Conservation (phyloP, 768 basidiomycete genomes). For the Pulveroboletus frians region DNA sequence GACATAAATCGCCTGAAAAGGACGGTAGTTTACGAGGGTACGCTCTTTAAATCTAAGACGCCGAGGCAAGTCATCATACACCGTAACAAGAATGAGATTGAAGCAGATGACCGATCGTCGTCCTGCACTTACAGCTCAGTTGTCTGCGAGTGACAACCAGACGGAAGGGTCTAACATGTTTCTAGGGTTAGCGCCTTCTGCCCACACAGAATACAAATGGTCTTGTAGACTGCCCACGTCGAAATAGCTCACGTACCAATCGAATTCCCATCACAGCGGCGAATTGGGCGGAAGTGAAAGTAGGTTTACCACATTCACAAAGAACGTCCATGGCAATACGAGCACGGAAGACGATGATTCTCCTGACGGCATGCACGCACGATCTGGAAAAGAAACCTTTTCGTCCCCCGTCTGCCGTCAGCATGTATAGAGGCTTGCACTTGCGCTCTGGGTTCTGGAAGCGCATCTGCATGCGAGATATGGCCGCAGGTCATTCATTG, state of each 20-base stretch:
- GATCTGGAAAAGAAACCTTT: constrained; percentile 10
- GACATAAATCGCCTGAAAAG: too few species aligned
- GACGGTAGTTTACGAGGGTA: too few species aligned
- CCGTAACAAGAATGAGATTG: too few species aligned
- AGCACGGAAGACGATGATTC: constrained; percentile 10
- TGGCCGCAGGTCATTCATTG: constrained; percentile 14
- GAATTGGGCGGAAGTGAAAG: neutral
- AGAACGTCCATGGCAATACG: constrained; percentile 7
- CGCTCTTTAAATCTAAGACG: too few species aligned
- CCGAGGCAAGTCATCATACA: too few species aligned
- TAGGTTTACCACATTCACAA: constrained; percentile 6
- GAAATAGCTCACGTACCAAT: constrained; percentile 6
- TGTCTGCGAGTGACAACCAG: too few species aligned
- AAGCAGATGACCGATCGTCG: too few species aligned
- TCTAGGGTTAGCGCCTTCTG: neutral
- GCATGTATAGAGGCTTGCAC: constrained; percentile 6
- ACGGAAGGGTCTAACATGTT: too few species aligned
- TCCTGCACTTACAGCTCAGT: too few species aligned
- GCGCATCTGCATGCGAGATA: constrained; percentile 7
- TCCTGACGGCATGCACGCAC: constrained; percentile 11
- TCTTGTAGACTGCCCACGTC: neutral
- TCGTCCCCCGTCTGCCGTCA: constrained; percentile 8
- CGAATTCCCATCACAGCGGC: constrained; percentile 10
- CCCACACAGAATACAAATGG: neutral
- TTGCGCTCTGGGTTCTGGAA: constrained; percentile 3